These are phyloP conservation scores for Didymella glomerata DNA, from an alignment of 2,329 filamentous ascomycete species.

Conservation along the genomic window DNA sequence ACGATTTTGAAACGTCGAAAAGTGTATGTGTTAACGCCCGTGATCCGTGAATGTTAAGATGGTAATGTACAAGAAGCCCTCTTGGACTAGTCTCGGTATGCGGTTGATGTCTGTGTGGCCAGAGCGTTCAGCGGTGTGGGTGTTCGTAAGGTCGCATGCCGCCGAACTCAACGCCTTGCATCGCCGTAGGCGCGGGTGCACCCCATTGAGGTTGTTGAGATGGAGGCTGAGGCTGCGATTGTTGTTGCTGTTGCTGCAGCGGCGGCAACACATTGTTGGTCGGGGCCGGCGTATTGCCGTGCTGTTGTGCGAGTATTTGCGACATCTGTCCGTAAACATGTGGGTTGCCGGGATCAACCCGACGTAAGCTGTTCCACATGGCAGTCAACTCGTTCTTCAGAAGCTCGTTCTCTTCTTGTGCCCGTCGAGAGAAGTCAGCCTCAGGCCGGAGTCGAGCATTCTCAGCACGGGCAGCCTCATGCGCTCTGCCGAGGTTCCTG, in stretches of 20 bases:
- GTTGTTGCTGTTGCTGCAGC: slow-evolving; percentile 49
- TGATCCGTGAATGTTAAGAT: slow-evolving; percentile 19
- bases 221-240: slow-evolving; percentile 35
- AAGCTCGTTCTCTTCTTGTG: slow-evolving; percentile 58
- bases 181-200: slow-evolving; percentile 49
- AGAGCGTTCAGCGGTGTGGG: slow-evolving; percentile 37
- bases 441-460: slow-evolving; percentile 55
- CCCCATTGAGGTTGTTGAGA: slow-evolving; percentile 49
- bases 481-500: slow-evolving; percentile 49
- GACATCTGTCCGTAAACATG: slow-evolving; percentile 60
- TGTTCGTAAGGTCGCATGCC: slow-evolving; percentile 50
- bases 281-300: slow-evolving; percentile 40
- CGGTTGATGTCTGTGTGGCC: background rate
- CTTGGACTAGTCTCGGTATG: slow-evolving; percentile 2
- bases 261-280: slow-evolving; percentile 49
- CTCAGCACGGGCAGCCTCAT: slow-evolving; percentile 53
- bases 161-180: slow-evolving; percentile 61
- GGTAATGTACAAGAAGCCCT: slow-evolving; percentile 21
- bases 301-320: slow-evolving; percentile 53
- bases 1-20: slow-evolving; percentile 9
- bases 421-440: slow-evolving; percentile 54
- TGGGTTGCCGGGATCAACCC: slow-evolving; percentile 55
- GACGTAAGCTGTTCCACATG: slow-evolving; percentile 57
- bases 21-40: slow-evolving; percentile 22
- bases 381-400: slow-evolving; percentile 57